These are phyloP conservation scores for Mortierella sp. DNA, from an alignment of 371 early-diverging fungal species.

Conservation along the genomic window DNA sequence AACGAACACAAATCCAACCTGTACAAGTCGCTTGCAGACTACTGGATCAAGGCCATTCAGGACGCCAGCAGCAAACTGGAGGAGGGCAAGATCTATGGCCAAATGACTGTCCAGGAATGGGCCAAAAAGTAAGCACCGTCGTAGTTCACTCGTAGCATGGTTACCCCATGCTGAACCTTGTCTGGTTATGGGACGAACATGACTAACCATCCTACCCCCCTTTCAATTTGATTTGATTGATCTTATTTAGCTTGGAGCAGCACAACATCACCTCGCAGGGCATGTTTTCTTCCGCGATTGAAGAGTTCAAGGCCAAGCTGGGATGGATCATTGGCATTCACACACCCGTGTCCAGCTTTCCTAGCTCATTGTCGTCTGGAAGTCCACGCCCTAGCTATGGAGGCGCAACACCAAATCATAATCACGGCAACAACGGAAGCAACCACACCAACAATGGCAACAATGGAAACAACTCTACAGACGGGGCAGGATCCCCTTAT, in stretches of 20 bases:
- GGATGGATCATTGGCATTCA: constrained; percentile 78
- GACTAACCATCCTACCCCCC: not conserved
- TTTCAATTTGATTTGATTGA: not conserved
- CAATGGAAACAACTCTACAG: constrained; percentile 5
- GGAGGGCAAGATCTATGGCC: constrained; percentile 83
- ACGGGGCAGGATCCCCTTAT: constrained; percentile 25
- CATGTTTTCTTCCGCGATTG: constrained; percentile 69
- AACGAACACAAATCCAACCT: constrained; percentile 76
- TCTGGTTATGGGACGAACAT: not conserved
- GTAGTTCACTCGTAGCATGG: not conserved
- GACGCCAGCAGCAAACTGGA: constrained; percentile 78
- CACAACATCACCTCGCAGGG: constrained; percentile 67
- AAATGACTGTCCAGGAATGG: constrained; percentile 85
- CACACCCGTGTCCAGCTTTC: constrained; percentile 21
- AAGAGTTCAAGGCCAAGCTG: constrained; percentile 75
- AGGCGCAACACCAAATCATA: constrained; percentile 15
- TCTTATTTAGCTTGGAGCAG: constrained; percentile 65
- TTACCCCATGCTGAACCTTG: not conserved
- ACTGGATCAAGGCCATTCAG: constrained; percentile 83
- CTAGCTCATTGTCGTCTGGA: constrained; percentile 6
- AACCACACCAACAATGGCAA: constrained; percentile 1
- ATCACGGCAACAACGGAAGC: constrained; percentile 1
- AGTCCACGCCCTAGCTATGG: constrained; percentile 16
- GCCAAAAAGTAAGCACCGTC: constrained; percentile 67
- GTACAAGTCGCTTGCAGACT: constrained; percentile 79